Base-by-base conservation (phyloP, 495 filamentous ascomycete species). In the Corynascus novoguineensis region DNA sequence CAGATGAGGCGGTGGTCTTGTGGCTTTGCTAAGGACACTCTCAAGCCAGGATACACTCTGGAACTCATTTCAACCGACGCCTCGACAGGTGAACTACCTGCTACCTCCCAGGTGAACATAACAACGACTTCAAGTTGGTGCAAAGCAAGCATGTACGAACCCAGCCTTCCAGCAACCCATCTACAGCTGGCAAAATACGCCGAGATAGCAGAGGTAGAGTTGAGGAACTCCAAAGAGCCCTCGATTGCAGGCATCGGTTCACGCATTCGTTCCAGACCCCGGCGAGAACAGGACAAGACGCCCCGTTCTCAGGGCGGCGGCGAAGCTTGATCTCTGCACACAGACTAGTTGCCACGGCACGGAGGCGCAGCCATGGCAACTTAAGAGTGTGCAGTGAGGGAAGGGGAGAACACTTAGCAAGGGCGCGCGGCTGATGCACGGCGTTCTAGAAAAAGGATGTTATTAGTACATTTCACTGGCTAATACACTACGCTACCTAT, bases 271-370 rank as follows among this genome's bases (percentile, higher is more conserved):
- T 48, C 60, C 51, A 29, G 48, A 32, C 65, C 60, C 52, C 46
- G 45, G 48, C 54, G 56, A 57, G 53, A 62, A 64, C 28, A 53
- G 56, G 62, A 70, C 74, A 78, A 77, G 72, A 78, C 75, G 75
- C 60, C 68, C 56, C 46, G 41, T 50, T 59, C 70, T 61, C 67
- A 66, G 62, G 67, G 71, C 59, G 56, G 51, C 60, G 60, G 60
- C 44, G 63, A 63, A 66, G 74, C 71, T 88, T 71, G 60, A 78
- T 96, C 78, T 96, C 77, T 88, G 91, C 90, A 93, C 85, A 84
- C 80, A 87, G 90, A 95, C 91, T 90, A 81, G 92, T 90, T 82
- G 84, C 80, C 88, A 90, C 82, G 75, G 79, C 84, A 92, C 84
- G 77, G 86, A 75, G 62, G 80, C 77, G 75, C 66, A 69, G 71